Base-by-base conservation (phyloP, 257 asterid species). In the Leonotis leonurus region DNA sequence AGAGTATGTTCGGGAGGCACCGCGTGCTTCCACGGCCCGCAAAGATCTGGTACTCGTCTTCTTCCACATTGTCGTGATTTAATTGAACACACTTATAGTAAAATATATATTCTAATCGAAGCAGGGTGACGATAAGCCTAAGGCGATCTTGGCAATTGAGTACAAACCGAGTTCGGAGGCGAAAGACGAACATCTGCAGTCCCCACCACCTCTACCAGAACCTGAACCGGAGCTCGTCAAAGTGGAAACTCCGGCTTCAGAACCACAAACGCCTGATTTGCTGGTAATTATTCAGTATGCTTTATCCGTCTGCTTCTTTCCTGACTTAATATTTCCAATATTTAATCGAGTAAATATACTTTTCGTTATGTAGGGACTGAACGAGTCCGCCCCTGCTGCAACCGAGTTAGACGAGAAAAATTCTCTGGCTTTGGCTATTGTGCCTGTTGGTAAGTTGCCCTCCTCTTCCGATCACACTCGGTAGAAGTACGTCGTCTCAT, bases 1-100 rank as follows among this genome's bases (percentile, higher is more conserved):
- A 80, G 97, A 93, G 82, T 93, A 89, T 64, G 95, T 89, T 27
- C 83, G 80, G 75, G 99, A 93, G 5, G 97, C 96, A 65, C 97
- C 99, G 5, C 97, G 95, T 26, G 59, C 78, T 69, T 86, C 99
- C 68, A 69, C 83, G 8, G 89, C 76, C 70, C 89, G 85, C 75
- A 86, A 70, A 71, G 95, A 79, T 75, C 80, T 74, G 83, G 97
- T 87, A 80, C 54, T 69, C 32, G 44, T 69, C 69, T 66, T 65
- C n/a, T n/a, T n/a, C n/a, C n/a, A n/a, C n/a, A n/a, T n/a, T n/a
- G n/a, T n/a, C n/a, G n/a, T n/a, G n/a, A n/a, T n/a, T n/a, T n/a
- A n/a, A n/a, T n/a, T n/a, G n/a, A n/a, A n/a, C n/a, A n/a, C n/a
- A n/a, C n/a, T n/a, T n/a, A n/a, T n/a, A n/a, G 58, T 33, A 33